These are phyloP conservation scores for Entomortierella beljakovae DNA, from an alignment of 192 early-diverging fungal species.

Conservation along the genomic window DNA sequence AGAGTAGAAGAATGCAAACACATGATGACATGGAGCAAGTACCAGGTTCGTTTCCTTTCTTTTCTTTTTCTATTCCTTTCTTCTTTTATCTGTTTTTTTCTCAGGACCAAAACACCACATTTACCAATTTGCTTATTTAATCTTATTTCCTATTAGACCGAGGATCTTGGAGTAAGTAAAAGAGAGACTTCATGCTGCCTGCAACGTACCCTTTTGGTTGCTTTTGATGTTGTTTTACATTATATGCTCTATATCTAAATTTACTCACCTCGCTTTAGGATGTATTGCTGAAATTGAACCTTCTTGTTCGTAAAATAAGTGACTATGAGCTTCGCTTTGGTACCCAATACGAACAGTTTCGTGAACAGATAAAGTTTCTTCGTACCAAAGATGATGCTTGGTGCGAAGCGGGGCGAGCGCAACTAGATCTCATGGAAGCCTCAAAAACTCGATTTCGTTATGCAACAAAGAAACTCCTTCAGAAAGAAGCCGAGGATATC, in stretches of 20 bases:
- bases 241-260: not conserved
- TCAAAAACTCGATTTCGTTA: constrained; percentile 27
- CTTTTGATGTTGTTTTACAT: not conserved
- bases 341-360: constrained; percentile 40
- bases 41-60: no score
- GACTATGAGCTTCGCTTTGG: constrained; percentile 51
- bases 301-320: constrained; percentile 50
- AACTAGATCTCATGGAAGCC: constrained; percentile 31
- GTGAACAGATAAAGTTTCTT: constrained; percentile 42
- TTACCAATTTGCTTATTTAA: not conserved
- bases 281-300: constrained; percentile 46
- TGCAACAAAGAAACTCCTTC: constrained; percentile 23
- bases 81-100: not conserved
- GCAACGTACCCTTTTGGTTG: not conserved
- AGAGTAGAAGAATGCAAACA: constrained; percentile 54
- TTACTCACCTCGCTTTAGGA: constrained; percentile 13
- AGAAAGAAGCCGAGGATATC: constrained; percentile 34
- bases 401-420: constrained; percentile 40
- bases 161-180: constrained; percentile 43
- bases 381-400: constrained; percentile 44
- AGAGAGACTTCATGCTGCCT: no score
- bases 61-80: no score
- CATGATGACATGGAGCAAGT: constrained; percentile 55
- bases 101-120: not conserved
- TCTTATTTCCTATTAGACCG: constrained; percentile 22